Evolutionary conservation across 1,284 basidiomycete species (phyloP).

Genomic region (Heimioporus retisporus): DNA sequence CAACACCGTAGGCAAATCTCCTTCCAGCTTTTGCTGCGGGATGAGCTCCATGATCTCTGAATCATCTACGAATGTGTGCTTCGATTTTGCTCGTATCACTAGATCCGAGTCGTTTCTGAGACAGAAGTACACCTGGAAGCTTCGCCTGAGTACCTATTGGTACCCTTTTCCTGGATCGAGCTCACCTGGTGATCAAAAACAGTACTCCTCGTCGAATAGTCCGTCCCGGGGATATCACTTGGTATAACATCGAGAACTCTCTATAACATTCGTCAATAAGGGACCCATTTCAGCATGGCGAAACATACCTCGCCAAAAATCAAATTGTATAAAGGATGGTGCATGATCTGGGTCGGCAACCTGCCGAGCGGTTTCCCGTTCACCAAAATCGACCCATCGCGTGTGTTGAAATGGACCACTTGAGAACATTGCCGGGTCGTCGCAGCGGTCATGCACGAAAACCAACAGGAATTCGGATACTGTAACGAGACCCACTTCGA

Average conservation of each 20-base stretch:
- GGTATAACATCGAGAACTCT: constrained; percentile 50
- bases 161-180: not conserved
- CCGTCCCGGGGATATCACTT: constrained; percentile 45
- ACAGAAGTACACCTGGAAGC: not conserved
- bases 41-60: not conserved
- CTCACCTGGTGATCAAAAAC: constrained; percentile 31
- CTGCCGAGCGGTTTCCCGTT: constrained; percentile 51
- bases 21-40: not conserved
- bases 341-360: constrained; percentile 46
- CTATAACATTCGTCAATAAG: constrained; percentile 14
- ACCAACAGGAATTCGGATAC: constrained; percentile 20
- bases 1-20: not conserved
- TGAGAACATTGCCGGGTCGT: not conserved
- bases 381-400: not conserved
- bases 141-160: not conserved
- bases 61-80: not conserved
- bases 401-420: not conserved
- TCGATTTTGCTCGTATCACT: not conserved
- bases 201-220: constrained; percentile 36
- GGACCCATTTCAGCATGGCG: too few relatives aligned
- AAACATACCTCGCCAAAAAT: constrained; percentile 44
- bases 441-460: constrained; percentile 25
- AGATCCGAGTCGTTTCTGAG: not conserved
- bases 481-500: not conserved
- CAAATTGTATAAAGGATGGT: constrained; percentile 44